A percentile compares a stretch with the other conserved stretches of the same genome.
phyloP scores from a whole-genome alignment of 2,329 filamentous ascomycete genomes.

The Hypoxylon sp. region DNA sequence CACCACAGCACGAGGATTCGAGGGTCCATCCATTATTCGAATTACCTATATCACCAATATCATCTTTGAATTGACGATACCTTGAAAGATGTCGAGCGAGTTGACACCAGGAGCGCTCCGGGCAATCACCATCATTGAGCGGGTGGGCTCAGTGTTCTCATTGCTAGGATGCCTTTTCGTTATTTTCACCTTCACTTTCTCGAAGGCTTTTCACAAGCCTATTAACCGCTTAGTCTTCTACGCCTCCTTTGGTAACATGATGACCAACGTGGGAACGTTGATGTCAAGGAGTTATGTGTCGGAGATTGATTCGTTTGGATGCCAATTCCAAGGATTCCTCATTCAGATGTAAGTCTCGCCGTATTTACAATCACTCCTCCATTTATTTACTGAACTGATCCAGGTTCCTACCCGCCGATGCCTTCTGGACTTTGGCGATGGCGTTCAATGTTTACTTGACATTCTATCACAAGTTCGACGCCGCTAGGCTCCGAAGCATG shows the following conservation, averaged over 20 bases:
- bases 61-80: conserved; percentile 1
- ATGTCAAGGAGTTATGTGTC: conserved; percentile 75
- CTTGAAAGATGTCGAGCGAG: conserved; percentile 34
- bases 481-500: conserved; percentile 73
- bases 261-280: conserved; percentile 82
- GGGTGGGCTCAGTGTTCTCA: conserved; percentile 79
- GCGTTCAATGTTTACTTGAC: conserved; percentile 87
- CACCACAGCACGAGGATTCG: conserved; percentile 2
- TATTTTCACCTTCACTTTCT: conserved; percentile 78
- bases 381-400: conserved; percentile 27
- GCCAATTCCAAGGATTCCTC: conserved; percentile 82
- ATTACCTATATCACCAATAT: not conserved
- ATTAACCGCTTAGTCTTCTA: conserved; percentile 90
- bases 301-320: conserved; percentile 65
- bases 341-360: conserved; percentile 80
- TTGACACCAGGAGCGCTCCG: conserved; percentile 59
- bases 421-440: conserved; percentile 85
- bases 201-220: conserved; percentile 82
- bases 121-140: conserved; percentile 74
- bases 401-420: conserved; percentile 85
- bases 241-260: conserved; percentile 84
- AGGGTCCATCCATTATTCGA: conserved; percentile 3
- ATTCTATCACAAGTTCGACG: conserved; percentile 81
- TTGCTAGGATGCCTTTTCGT: conserved; percentile 80
- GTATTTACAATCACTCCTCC: conserved; percentile 6